Evolutionary conservation across 179 eudicot genomes (phyloP).

Genomic region (Heliamphora pulchella): DNA sequence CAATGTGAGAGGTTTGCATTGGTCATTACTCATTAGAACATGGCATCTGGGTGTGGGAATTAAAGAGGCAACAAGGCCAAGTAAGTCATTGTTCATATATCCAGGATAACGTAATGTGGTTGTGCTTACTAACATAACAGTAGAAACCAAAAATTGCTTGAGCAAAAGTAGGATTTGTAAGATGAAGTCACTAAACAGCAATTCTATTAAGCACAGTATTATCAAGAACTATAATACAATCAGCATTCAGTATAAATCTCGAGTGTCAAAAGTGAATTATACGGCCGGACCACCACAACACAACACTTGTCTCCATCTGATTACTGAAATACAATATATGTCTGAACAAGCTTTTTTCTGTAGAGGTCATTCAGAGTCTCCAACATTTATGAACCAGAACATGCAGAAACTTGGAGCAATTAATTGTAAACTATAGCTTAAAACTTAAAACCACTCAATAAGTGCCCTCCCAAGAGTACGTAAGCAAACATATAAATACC

Average conservation of each 20-base stretch:
- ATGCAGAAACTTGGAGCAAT: conserved; percentile 29
- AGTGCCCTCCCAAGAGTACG: not conserved
- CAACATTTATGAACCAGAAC: conserved; percentile 94
- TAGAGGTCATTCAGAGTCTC: conserved; percentile 96
- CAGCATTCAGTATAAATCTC: conserved; percentile 93
- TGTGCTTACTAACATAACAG: conserved; percentile 99
- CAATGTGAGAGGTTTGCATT: conserved; percentile 94
- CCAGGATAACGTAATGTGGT: conserved; percentile 98
- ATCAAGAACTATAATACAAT: conserved; percentile 96
- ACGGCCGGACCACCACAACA: conserved; percentile 97
- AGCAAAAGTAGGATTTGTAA: conserved; percentile 81
- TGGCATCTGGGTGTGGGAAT: conserved; percentile 99
- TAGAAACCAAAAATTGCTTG: conserved; percentile 95
- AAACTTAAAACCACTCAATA: not conserved
- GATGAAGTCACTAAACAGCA: conserved; percentile 90
- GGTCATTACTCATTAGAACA: conserved; percentile 98
- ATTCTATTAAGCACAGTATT: conserved; percentile 97
- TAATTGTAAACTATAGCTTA: conserved; percentile 9
- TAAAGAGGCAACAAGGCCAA: conserved; percentile 97
- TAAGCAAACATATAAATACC: not conserved
- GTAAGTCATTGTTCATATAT: conserved; percentile 98
- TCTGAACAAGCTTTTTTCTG: conserved; percentile 94
- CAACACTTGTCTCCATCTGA: conserved; percentile 93
- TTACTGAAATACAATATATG: conserved; percentile 96
- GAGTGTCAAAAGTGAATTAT: conserved; percentile 90